These are phyloP conservation scores for Quaeritorhiza haematococci DNA, from an alignment of 371 early-diverging fungal species.

Conservation along the genomic window DNA sequence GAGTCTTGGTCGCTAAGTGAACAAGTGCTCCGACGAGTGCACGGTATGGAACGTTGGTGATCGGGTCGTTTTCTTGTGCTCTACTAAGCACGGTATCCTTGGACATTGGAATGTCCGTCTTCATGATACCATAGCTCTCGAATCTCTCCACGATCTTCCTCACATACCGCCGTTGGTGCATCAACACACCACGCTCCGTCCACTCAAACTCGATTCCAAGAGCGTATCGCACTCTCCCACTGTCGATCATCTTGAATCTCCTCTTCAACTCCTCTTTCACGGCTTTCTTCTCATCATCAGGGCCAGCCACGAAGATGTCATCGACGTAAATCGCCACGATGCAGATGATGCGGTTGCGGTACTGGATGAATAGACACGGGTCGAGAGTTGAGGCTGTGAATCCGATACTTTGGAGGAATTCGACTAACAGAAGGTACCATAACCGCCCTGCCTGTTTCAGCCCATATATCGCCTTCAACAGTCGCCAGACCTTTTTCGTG, in stretches of 20 bases:
- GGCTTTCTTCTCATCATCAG: neutral
- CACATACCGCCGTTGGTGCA: slow-evolving; percentile 5
- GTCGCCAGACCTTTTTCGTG: neutral
- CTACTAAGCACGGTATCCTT: too few relatives aligned
- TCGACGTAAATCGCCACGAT: neutral
- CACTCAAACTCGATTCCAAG: slow-evolving; percentile 13
- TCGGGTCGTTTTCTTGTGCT: too few relatives aligned
- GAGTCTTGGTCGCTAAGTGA: neutral
- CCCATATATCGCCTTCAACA: slow-evolving; percentile 20
- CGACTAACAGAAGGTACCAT: slow-evolving; percentile 13
- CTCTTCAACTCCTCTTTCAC: neutral
- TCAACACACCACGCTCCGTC: neutral
- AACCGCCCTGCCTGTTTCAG: slow-evolving; percentile 22
- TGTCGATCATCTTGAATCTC: slow-evolving; percentile 4
- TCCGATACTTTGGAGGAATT: too few relatives aligned
- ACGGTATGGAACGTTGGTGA: neutral
- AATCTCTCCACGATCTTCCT: neutral
- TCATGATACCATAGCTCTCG: neutral
- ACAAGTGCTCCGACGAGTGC: neutral
- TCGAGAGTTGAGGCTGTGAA: too few relatives aligned
- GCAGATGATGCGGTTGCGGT: too few relatives aligned
- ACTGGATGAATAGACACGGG: too few relatives aligned
- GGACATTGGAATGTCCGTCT: neutral
- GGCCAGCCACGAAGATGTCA: slow-evolving; percentile 10
- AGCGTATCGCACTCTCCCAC: slow-evolving; percentile 1